These are phyloP conservation scores for Backusella australiensis DNA, from an alignment of 192 early-diverging fungal genomes.

Conservation along the genomic window DNA sequence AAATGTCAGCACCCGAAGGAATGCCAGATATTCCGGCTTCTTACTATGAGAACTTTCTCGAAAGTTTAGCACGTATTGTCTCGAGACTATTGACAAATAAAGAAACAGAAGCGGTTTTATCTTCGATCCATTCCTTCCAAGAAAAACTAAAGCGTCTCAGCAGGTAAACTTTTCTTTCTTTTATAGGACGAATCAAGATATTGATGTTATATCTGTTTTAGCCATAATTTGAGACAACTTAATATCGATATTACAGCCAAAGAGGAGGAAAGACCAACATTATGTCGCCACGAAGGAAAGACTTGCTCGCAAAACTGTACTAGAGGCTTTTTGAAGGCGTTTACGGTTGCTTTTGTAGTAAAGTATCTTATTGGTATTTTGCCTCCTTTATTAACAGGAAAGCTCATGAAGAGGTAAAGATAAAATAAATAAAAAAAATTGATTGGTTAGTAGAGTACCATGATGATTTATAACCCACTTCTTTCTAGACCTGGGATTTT, in stretches of 20 bases:
- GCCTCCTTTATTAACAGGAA: conserved; percentile 53
- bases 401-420: conserved; percentile 49
- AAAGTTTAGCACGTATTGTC: conserved; percentile 56
- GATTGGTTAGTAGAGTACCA: neutral
- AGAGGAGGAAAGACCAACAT: conserved; percentile 22
- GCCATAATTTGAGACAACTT: conserved; percentile 44
- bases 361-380: conserved; percentile 58
- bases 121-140: conserved; percentile 59
- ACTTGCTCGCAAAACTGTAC: conserved; percentile 62
- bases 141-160: conserved; percentile 63
- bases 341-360: conserved; percentile 54
- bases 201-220: conserved; percentile 8
- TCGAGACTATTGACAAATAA: conserved; percentile 63
- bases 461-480: neutral
- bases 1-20: neutral
- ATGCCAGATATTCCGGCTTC: conserved; percentile 31
- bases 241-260: conserved; percentile 35
- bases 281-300: conserved; percentile 63
- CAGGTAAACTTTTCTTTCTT: conserved; percentile 34
- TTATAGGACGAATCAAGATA: neutral
- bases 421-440: neutral
- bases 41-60: conserved; percentile 58
- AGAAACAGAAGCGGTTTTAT: conserved; percentile 61
- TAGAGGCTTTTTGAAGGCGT: conserved; percentile 64
- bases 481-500: conserved; percentile 39